Conservation (phyloP, 1,284 basidiomycete species). For the Athelia sp. region DNA sequence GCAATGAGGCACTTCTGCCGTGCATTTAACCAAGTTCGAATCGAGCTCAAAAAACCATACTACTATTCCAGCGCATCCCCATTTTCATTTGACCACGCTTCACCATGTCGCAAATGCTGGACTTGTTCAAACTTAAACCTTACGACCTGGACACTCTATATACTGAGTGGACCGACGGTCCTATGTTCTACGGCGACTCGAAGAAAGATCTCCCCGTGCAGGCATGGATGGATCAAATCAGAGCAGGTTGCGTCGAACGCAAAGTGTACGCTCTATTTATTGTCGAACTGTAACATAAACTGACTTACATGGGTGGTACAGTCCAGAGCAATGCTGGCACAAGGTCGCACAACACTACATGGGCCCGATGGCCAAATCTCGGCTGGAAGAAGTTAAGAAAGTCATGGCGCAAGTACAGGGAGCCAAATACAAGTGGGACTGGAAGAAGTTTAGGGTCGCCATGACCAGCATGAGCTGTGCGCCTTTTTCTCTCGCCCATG, state of each 20-base stretch:
- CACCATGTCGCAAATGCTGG: constrained; percentile 39
- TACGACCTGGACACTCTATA: constrained; percentile 65
- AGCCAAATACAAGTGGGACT: constrained; percentile 70
- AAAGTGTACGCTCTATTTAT: constrained; percentile 54
- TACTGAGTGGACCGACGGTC: constrained; percentile 57
- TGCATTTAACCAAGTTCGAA: neutral
- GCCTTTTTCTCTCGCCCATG: constrained; percentile 21
- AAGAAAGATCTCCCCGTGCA: constrained; percentile 64
- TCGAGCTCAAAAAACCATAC: neutral
- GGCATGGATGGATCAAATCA: constrained; percentile 66
- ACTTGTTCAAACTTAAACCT: constrained; percentile 70
- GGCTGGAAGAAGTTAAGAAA: constrained; percentile 62
- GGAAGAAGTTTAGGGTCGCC: constrained; percentile 73
- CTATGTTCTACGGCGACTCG: constrained; percentile 58
- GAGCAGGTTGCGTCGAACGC: constrained; percentile 58
- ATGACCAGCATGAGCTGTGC: constrained; percentile 76
- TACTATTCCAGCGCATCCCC: neutral
- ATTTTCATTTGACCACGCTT: neutral
- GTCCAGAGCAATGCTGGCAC: constrained; percentile 71
- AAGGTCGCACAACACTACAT: constrained; percentile 71
- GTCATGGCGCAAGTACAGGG: constrained; percentile 70
- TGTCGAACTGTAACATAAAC: neutral
- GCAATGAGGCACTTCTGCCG: neutral
- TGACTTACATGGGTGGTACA: neutral
- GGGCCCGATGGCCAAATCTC: constrained; percentile 55